Base-by-base conservation (phyloP, 306 rosid species). In the Dicorynia guianensis region DNA sequence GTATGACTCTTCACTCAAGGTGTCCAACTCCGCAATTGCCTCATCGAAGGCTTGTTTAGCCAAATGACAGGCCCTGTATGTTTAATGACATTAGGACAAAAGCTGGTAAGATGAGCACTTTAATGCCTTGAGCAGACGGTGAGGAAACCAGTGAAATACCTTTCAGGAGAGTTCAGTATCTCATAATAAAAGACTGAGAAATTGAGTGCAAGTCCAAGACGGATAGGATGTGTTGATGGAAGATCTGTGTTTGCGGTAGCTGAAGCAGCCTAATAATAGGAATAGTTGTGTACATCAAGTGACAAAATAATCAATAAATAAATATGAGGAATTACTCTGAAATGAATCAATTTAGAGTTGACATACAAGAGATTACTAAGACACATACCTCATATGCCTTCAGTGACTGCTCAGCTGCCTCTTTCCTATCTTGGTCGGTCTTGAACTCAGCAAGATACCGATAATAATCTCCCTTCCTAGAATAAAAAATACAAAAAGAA, bases 1-100 rank as follows among this genome's bases (percentile, higher is more conserved):
- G 87, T 94, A 91, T 47, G 98, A 94, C 84, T 94, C 98, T 83
- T 94, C 98, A 81, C 98, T 94, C 91, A 94, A 79, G 67, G 98
- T 90, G 79, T 94, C 98, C 90, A 94, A 89, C 85, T 94, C 98
- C 0, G 98, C 97, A 79, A 94, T 94, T 63, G 98, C 98, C 88
- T 94, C 98, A 64, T 94, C 98, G 33, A 94, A 94, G 34, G 98
- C 98, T 83, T 94, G 98, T 82, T 94, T 94, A 70, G 98, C 98
- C 90, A 94, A 87, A 85, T 94, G 97, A 77, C 98, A 94, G 68
- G 98, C 98, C 93, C 98, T 94, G 80, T 57, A 87, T 74, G 69
- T 81, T 79, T 25, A 61, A 65, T 35, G 78, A 69, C 39, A 59
- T 57, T 43, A 49, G 79, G 64, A 76, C 65, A 82, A 81, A 35